These are phyloP conservation scores for Penicillium psychrosexuale DNA, from an alignment of 2,329 filamentous ascomycete species.

Conservation along the genomic window DNA sequence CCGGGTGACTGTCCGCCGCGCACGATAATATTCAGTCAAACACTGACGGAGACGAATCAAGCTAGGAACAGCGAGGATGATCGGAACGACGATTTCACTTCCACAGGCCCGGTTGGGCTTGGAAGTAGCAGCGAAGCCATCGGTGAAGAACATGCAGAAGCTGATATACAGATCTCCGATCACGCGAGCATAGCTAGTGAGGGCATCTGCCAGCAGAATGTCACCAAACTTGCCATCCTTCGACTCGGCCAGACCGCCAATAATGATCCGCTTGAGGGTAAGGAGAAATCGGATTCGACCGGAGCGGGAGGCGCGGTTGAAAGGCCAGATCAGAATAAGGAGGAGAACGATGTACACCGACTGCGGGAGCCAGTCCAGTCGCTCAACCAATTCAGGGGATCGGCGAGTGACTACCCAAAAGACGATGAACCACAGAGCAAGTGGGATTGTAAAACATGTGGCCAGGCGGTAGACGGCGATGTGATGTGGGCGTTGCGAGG, in stretches of 20 bases:
- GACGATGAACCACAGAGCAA: slow-evolving; percentile 67
- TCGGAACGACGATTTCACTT: slow-evolving; percentile 72
- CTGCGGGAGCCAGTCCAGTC: slow-evolving; percentile 83
- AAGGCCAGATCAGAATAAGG: slow-evolving; percentile 68
- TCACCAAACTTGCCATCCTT: slow-evolving; percentile 93
- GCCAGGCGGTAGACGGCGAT: slow-evolving; percentile 83
- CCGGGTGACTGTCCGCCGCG: slow-evolving; percentile 52
- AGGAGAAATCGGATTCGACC: slow-evolving; percentile 73
- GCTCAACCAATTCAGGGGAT: slow-evolving; percentile 64
- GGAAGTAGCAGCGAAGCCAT: slow-evolving; percentile 69
- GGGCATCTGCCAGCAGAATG: slow-evolving; percentile 84
- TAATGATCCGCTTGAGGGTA: slow-evolving; percentile 71
- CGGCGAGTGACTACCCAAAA: slow-evolving; percentile 83
- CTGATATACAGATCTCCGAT: slow-evolving; percentile 85
- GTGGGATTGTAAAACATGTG: slow-evolving; percentile 68
- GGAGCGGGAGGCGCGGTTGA: slow-evolving; percentile 64
- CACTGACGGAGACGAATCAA: slow-evolving; percentile 89
- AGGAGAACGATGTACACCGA: slow-evolving; percentile 72
- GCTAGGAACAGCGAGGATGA: slow-evolving; percentile 79
- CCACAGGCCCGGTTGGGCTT: slow-evolving; percentile 80
- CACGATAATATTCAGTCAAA: slow-evolving; percentile 78
- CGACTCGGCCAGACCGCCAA: slow-evolving; percentile 82
- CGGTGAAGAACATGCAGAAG: slow-evolving; percentile 83
- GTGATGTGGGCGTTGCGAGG: slow-evolving; percentile 71
- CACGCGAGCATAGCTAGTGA: slow-evolving; percentile 93